Evolutionary conservation across 164 flowering plant species (phyloP), one percentile per base, ranked within the genome.

Genomic region (Magnolia sinica): DNA sequence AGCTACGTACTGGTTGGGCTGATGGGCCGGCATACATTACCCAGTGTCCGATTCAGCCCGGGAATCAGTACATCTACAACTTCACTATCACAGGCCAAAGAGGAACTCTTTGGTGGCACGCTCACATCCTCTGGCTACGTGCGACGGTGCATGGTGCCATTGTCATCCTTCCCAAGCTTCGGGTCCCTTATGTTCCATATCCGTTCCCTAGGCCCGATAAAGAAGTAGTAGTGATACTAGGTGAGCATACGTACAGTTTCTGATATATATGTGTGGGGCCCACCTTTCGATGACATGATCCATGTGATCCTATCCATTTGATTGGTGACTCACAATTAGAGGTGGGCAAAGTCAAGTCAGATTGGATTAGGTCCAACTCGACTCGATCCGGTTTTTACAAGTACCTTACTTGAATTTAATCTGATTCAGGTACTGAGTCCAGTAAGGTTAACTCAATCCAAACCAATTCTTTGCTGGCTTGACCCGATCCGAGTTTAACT

Each of bases 1-100:
- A 92, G 67, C 78, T 92, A 19, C 80, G 91, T 50, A 92, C 97
- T 1, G 97, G 93, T 0, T 92, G 97, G 97, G 83, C 90, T 0
- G 97, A 92, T 64, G 95, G 97, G 6, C 97, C 97, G 1, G 94
- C 93, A 16, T 92, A 91, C 76, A 87, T 91, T 55, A 92, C 97
- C 1, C 97, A 92, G 59, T 92, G 97, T 76, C 93, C 95, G 0
- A 91, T 92, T 70, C 93, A 81, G 76, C 78, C 93, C 13, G 93
- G 93, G 6, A 85, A 88, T 61, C 85, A 68, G 75, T 92, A 83
- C 68, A 72, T 86, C 2, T 92, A 92, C 85, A 91, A 91, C 78
- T 92, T 89, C 87, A 92, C 95, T 22, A 75, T 92, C 19, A 91
- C 92, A 0, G 93, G 95, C 8, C 93, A 91, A 75, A 77, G 97